Conservation (phyloP, 192 early-diverging fungal species). For the Backusella luteola region DNA sequence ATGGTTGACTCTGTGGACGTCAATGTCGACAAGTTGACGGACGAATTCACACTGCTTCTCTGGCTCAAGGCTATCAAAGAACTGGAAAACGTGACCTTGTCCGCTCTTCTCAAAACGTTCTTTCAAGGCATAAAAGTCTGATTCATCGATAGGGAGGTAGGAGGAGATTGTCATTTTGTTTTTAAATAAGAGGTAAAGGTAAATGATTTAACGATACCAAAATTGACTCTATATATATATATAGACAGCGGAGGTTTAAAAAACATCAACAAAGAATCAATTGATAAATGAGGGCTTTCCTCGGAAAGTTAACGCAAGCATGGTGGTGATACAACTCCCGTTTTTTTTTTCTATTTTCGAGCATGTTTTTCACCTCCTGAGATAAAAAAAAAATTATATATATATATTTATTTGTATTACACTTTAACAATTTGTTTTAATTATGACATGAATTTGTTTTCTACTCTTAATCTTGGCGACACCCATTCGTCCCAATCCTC, state of each 20-base stretch:
- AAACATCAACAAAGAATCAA: background rate
- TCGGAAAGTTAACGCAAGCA: background rate
- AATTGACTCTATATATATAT: background rate
- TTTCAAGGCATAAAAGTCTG: slow-evolving; percentile 48
- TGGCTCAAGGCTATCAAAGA: slow-evolving; percentile 67
- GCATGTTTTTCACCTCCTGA: background rate
- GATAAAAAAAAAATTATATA: background rate
- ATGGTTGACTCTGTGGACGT: slow-evolving; percentile 77
- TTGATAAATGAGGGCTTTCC: background rate
- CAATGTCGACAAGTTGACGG: slow-evolving; percentile 66
- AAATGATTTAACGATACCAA: background rate
- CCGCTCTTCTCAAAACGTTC: slow-evolving; percentile 65
- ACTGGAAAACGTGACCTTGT: slow-evolving; percentile 88
- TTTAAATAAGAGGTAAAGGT: background rate
- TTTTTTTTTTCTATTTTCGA: background rate
- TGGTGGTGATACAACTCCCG: background rate
- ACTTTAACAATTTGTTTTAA: slow-evolving; percentile 1
- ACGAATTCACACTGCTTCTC: slow-evolving; percentile 58
- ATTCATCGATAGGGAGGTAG: slow-evolving; percentile 20
- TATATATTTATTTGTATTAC: slow-evolving; percentile 8
- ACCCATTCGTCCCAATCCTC: slow-evolving; percentile 27
- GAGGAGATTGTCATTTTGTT: slow-evolving; percentile 25
- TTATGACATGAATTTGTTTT: slow-evolving; percentile 6
- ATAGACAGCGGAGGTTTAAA: background rate
- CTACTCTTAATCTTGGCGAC: slow-evolving; percentile 13